Evolutionary conservation across 2,329 filamentous ascomycete genomes (phyloP).

Genomic region (Fusarium sambucinum): DNA sequence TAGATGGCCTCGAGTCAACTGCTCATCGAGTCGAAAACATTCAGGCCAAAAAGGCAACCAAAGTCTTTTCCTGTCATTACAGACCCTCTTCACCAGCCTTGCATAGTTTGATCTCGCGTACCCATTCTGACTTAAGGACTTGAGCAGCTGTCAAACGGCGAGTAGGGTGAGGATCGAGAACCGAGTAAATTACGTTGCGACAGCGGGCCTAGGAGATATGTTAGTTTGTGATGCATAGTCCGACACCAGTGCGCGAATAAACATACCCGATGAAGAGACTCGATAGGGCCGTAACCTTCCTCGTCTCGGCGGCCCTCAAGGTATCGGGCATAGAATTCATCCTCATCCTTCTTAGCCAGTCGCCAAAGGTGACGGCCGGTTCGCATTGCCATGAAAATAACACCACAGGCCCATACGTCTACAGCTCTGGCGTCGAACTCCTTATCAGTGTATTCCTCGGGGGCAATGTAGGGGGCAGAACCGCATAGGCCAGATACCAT

Average conservation of each 20-base stretch:
- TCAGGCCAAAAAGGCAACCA: slow-evolving; percentile 1
- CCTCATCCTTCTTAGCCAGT: slow-evolving; percentile 95
- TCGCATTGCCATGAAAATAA: slow-evolving; percentile 99
- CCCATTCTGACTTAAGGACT: slow-evolving; percentile 98
- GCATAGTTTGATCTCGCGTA: slow-evolving; percentile 96
- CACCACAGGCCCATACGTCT: slow-evolving; percentile 97
- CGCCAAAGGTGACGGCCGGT: slow-evolving; percentile 96
- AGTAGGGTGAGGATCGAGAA: slow-evolving; percentile 92
- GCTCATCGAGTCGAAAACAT: slow-evolving; percentile 9
- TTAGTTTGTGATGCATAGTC: slow-evolving; percentile 24
- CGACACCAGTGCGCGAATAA: background rate
- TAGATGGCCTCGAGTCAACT: slow-evolving; percentile 14
- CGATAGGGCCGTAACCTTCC: slow-evolving; percentile 95
- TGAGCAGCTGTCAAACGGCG: slow-evolving; percentile 96
- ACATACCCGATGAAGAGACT: slow-evolving; percentile 92
- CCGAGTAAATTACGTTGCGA: slow-evolving; percentile 98
- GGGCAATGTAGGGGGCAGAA: slow-evolving; percentile 96
- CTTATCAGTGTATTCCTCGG: slow-evolving; percentile 93
- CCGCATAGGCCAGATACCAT: slow-evolving; percentile 98
- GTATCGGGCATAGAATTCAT: slow-evolving; percentile 97
- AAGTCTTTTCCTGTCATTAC: slow-evolving; percentile 56
- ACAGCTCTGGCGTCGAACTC: slow-evolving; percentile 98
- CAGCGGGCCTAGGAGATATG: slow-evolving; percentile 79
- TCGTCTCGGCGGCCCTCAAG: slow-evolving; percentile 93
- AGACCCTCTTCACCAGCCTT: slow-evolving; percentile 96